Base-by-base conservation (phyloP, 1,284 basidiomycete genomes). In the Malassezia brasiliensis region DNA sequence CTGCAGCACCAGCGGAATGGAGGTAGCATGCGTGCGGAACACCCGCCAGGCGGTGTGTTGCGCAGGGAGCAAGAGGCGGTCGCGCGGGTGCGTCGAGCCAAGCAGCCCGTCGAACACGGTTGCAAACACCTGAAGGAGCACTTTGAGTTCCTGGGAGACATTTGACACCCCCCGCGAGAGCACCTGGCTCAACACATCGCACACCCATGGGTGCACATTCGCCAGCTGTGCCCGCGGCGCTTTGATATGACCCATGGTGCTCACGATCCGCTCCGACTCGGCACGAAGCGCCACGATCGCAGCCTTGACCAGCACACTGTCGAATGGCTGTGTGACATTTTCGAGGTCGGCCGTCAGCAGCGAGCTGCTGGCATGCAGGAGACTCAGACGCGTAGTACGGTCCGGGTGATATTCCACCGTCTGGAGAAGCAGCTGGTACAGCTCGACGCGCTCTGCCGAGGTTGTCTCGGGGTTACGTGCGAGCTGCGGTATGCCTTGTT, bases 401-500 rank as follows among this genome's bases (percentile, higher is more conserved):
- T 90, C 88, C 42, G 82, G 77, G 77, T 89, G 89, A 63, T 83
- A 82, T 12, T 85, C 80, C 69, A 87, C 85, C 0, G 85, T 88
- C 41, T 83, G 76, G 1, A 84, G 83, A 44, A 90, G 76, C 1
- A 88, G 76, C 59, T 80, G 79, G 74, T 89, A 85, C 30, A 90
- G 72, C 66, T 88, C 86, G 72, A 84, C 70, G 17, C 79, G 79
- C 68, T 88, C 83, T 0, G 81, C 77, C 35, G 84, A 76, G 45
- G 77, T 79, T 46, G 88, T 77, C 31, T 60, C 56, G 6, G 58
- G n/a, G 15, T 63, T 58, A n/a, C 53, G 51, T 8, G 62, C 64
- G 3, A 62, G 53, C 28, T 61, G 52, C 30, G 50, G 47, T 19
- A 65, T 57, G 22, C 54, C 47, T 30, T 58, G 38, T 25, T 55